These are phyloP conservation scores for Linum trigynum DNA, from an alignment of 345 rosid species.

Conservation along the genomic window DNA sequence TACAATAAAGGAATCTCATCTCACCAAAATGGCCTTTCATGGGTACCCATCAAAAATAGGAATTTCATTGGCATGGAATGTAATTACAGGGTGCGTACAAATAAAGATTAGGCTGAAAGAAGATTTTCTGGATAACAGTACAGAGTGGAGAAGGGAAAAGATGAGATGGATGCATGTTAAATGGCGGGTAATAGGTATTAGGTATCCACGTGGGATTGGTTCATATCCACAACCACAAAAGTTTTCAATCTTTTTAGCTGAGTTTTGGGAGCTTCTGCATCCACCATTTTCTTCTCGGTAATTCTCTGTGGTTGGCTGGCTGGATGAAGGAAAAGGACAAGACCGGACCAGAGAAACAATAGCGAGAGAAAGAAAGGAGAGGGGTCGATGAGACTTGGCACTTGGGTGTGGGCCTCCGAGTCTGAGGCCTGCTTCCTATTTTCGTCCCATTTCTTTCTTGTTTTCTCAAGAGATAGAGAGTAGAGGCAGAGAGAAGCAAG, in stretches of 20 bases:
- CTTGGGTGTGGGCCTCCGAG: too few species aligned
- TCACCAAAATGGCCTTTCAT: conserved; percentile 16
- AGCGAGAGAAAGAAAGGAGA: too few species aligned
- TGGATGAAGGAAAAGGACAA: too few species aligned
- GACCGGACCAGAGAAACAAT: too few species aligned
- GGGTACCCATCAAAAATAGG: not conserved
- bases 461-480: too few species aligned
- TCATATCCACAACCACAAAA: conserved; percentile 23
- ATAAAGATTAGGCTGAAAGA: not conserved
- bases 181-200: conserved; percentile 19
- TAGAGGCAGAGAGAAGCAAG: too few species aligned
- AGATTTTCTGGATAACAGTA: conserved; percentile 22
- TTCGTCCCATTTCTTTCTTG: too few species aligned
- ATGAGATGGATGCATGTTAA: conserved; percentile 22
- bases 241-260: conserved; percentile 11
- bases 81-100: not conserved
- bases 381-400: too few species aligned
- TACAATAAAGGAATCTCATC: not conserved
- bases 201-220: conserved; percentile 20
- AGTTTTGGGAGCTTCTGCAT: too few species aligned
- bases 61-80: not conserved
- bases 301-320: too few species aligned
- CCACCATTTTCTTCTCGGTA: too few species aligned
- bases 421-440: too few species aligned
- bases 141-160: conserved; percentile 9